Conservation (phyloP, 805 yeast genomes). For the Suhomyces sp. region DNA sequence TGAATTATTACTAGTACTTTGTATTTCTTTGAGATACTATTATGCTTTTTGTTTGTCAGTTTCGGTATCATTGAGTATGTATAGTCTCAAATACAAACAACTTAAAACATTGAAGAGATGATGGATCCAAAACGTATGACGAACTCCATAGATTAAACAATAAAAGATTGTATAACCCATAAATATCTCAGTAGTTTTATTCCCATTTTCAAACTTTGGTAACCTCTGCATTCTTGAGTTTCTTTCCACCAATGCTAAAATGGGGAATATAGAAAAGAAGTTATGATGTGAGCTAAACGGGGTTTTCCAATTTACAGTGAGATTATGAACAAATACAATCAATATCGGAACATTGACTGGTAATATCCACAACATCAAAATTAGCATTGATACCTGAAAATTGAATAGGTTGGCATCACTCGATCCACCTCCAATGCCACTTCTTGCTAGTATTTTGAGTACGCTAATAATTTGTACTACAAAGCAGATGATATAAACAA, state of each 20-base stretch:
- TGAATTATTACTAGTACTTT: not conserved
- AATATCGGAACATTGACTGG: slow-evolving; percentile 78
- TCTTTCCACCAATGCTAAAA: slow-evolving; percentile 55
- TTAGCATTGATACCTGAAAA: slow-evolving; percentile 58
- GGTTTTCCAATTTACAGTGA: slow-evolving; percentile 73
- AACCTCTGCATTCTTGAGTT: slow-evolving; percentile 49
- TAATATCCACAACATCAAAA: slow-evolving; percentile 72
- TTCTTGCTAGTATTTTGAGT: slow-evolving; percentile 25
- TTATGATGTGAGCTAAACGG: slow-evolving; percentile 88
- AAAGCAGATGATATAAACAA: slow-evolving; percentile 63
- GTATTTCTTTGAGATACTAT: not conserved
- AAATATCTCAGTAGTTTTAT: not conserved
- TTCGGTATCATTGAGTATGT: slow-evolving; percentile 1
- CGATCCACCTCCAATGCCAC: not conserved
- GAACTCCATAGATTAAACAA: slow-evolving; percentile 67
- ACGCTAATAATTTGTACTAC: slow-evolving; percentile 57
- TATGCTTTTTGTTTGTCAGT: not conserved
- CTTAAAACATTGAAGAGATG: slow-evolving; percentile 66
- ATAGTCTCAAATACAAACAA: slow-evolving; percentile 42
- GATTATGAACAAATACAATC: slow-evolving; percentile 77
- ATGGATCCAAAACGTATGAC: slow-evolving; percentile 84
- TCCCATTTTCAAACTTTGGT: slow-evolving; percentile 25
- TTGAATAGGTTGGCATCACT: slow-evolving; percentile 41
- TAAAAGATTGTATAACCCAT: slow-evolving; percentile 57
- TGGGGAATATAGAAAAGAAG: slow-evolving; percentile 71